phyloP scores from a whole-genome alignment of 1,139 yeast genomes.

The Yamadazyma dushanensis region DNA sequence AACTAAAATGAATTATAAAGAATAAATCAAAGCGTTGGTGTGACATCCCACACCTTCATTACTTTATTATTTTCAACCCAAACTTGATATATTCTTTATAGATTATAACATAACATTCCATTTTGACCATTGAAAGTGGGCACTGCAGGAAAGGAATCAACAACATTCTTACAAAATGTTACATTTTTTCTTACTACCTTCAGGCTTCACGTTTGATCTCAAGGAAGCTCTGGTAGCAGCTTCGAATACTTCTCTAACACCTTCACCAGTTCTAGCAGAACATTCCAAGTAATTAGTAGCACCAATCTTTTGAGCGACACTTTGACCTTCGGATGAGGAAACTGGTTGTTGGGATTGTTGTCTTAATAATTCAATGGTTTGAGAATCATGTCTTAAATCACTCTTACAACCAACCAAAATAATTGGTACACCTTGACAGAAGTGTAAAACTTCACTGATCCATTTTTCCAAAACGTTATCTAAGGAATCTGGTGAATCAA shows the following conservation, averaged over 20 bases:
- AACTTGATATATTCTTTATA: conserved; percentile 1
- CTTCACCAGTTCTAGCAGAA: conserved; percentile 89
- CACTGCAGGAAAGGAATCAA: not conserved
- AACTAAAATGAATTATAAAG: conserved; percentile 3
- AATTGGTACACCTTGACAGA: conserved; percentile 94
- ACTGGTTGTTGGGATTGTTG: conserved; percentile 79
- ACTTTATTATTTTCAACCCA: conserved; percentile 3
- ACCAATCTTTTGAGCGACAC: conserved; percentile 83
- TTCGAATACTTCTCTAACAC: conserved; percentile 88
- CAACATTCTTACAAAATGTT: conserved; percentile 46
- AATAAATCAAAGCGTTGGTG: conserved; percentile 2
- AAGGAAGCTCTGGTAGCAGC: conserved; percentile 90
- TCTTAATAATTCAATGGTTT: conserved; percentile 72
- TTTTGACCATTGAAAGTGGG: conserved; percentile 1
- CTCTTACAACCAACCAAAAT: conserved; percentile 91
- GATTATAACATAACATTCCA: conserved; percentile 1
- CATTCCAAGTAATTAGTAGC: conserved; percentile 88
- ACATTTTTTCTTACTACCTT: conserved; percentile 58
- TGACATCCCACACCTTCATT: not conserved
- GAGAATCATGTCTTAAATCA: conserved; percentile 82
- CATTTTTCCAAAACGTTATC: conserved; percentile 94
- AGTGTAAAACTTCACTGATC: conserved; percentile 91
- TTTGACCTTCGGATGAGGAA: conserved; percentile 74
- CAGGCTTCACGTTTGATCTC: conserved; percentile 60
- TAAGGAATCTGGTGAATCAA: conserved; percentile 88